Evolutionary conservation across 371 early-diverging fungal genomes (phyloP), one percentile per base, ranked within the genome.

Genomic region (Mortierella sp.): DNA sequence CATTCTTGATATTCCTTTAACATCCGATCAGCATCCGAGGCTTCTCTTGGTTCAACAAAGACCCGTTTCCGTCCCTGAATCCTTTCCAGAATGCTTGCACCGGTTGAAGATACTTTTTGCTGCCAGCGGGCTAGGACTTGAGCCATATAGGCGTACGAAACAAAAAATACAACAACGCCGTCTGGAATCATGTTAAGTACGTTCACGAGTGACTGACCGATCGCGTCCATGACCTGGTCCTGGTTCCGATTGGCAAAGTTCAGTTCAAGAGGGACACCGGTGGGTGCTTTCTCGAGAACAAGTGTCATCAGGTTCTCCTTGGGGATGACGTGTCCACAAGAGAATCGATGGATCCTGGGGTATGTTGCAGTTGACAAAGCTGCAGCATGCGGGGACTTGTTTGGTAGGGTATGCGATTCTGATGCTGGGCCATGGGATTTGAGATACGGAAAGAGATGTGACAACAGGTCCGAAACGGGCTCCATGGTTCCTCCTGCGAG

Each of bases 401-500:
- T n/a, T n/a, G n/a, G n/a, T n/a, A n/a, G n/a, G n/a, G n/a, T n/a
- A n/a, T n/a, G n/a, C n/a, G n/a, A n/a, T n/a, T n/a, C n/a, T n/a
- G n/a, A n/a, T n/a, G n/a, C n/a, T n/a, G n/a, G n/a, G n/a, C n/a
- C n/a, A 17, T 21, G 23, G 31, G 32, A 53, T 27, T 80, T 79
- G 30, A 75, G 48, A 56, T 75, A 75, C 5, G 75, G 75, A 30
- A 75, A 75, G 44, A 75, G 64, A 51, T 68, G 75, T 6, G 75
- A 79, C 64, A 66, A 28, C 24, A 65, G 23, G 14, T 63, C 69
- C 53, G 83, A 72, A 67, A 94, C 90, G 1, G 98, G 99, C 61
- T 92, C 91, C 95, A 99, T 95, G 0, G 99, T 97, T 23, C 99
- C 99, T 57, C 99, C 99, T 0, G 98, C 95, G 28, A 99, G 78